Evolutionary conservation across 1,139 yeast species (phyloP), one percentile per base, ranked within the genome.

Genomic region (Sugiyamaella xylanicola): DNA sequence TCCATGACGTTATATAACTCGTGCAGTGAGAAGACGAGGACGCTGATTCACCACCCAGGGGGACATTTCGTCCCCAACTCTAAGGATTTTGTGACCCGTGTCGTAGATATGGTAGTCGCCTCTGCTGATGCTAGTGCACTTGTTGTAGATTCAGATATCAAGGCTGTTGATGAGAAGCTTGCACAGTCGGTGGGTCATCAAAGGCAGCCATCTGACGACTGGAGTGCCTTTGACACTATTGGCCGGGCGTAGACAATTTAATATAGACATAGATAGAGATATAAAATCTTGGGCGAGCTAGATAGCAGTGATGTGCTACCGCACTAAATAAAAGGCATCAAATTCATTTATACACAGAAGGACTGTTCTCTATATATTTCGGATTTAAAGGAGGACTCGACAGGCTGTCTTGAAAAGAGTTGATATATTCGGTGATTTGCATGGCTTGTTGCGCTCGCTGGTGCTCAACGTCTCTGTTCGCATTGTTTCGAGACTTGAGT

Each of bases 1-100:
- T 79, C 86, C 0, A 73, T 81, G 72, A 72, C 76, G 0, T 73
- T 92, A 42, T 84, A 77, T 63, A 80, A 88, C 9, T 71, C 77
- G 1, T 82, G 86, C 62, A 74, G 74, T 48, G 74, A 72, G 4
- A 73, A 70, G 1, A 76, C 80, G 4, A 70, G 81, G 43, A 77
- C 78, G 2, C 59, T 84, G 42, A 67, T 88, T 60, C 80, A 77
- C 59, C 96, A 89, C 68, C 87, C 92, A 1, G 96, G 96, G 36
- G 95, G 95, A 0, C 96, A 89, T 68, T 88, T 85, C 68, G 92
- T 88, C 15, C 96, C 96, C 4, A 86, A 86, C 62, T 79, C 87
- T 1, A 84, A 83, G 66, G 73, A 80, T 4, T 75, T 81, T 66
- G 79, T 86, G 1, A 80, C 78, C 44, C 81, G 84, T 58, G 85